Evolutionary conservation across 2,329 filamentous ascomycete species (phyloP).

Genomic region (Xylariaceae sp.): DNA sequence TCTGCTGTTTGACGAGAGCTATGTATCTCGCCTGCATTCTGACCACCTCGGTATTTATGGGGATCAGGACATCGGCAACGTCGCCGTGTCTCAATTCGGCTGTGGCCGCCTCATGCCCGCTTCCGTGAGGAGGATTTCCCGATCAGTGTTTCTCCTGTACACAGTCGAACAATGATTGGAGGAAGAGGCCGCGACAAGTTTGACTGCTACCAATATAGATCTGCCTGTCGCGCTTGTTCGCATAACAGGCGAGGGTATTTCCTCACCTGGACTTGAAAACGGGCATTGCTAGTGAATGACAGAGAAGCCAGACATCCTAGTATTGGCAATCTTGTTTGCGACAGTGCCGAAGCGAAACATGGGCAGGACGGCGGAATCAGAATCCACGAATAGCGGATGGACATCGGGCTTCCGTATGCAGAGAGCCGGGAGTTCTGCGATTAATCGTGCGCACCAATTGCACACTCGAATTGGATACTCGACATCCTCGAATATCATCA

Average conservation of each 20-base stretch:
- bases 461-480: neutral
- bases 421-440: neutral
- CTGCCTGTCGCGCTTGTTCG: neutral
- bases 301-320: neutral
- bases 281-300: neutral
- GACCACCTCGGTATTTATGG: slow-evolving; percentile 8
- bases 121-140: slow-evolving; percentile 10
- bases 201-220: neutral
- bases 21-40: neutral
- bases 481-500: neutral
- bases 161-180: slow-evolving; percentile 11
- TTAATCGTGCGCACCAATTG: neutral
- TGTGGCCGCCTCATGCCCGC: neutral
- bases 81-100: slow-evolving; percentile 6
- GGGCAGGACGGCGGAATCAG: slow-evolving; percentile 11
- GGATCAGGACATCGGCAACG: neutral
- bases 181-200: slow-evolving; percentile 6
- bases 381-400: neutral
- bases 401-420: neutral
- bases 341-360: neutral
- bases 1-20: neutral
- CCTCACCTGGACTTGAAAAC: too few relatives aligned
- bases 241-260: too few relatives aligned
- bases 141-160: slow-evolving; percentile 8
- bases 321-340: neutral